Evolutionary conservation across 2,329 filamentous ascomycete genomes (phyloP), one percentile per base, ranked within the genome.

Genomic region (Claviceps quebecensis): DNA sequence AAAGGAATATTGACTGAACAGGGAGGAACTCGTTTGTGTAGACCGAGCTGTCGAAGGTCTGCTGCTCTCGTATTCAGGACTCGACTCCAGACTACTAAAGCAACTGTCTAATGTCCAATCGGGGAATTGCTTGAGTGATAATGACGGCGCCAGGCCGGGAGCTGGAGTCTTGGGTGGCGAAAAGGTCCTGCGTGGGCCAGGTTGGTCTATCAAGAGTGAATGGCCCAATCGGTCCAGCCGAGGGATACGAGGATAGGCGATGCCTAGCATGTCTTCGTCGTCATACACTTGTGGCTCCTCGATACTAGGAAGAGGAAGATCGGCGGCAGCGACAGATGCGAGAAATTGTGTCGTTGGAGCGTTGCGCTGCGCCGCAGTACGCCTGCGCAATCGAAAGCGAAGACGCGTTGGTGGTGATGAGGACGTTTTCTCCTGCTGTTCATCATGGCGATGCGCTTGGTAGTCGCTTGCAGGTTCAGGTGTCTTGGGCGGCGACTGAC

Each of bases 271-370:
- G 43, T 71, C 69, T 56, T 56, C 47, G 52, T 71, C 68, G 57
- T 75, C 70, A 40, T 66, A 58, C 23, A 67, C 63, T 41, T 72
- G 69, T 48, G 77, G 73, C 54, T 76, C 70, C 63, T 84, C 80
- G 52, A 84, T 81, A 62, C 79, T 83, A 14, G 79, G 80, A 49
- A 84, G 75, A 23, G 80, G 78, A 4, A 81, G 69, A 60, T 84
- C 80, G 54, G 78, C 80, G 17, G 79, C 78, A 45, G 78, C 80
- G 52, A 84, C 80, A 4, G 79, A 83, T 2, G 78, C 80, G n/a
- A 84, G 72, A 59, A 84, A 84, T 48, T 83, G 78, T 59, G 81
- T 72, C 1, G 80, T 83, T 2, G 80, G 78, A 39, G 78, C 78
- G 53, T 72, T 65, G 11, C 77, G 67, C 52, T 73, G 70, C 44